Conservation (phyloP, 208 protist genomes). For the Acanthamoeba castellanii region DNA sequence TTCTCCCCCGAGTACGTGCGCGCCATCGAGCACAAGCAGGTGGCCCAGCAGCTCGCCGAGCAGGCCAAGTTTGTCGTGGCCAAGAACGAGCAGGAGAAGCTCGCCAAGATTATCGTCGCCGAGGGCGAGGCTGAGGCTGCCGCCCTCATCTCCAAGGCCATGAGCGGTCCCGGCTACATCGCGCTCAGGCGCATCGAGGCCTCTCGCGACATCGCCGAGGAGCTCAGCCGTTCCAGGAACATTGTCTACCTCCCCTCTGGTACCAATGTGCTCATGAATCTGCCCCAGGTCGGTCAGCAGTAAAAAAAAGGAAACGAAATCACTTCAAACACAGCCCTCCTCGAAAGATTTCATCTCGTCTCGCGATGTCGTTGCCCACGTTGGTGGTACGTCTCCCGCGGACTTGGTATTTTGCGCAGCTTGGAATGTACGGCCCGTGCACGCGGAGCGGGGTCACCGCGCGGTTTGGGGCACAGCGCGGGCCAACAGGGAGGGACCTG, state of each 20-base stretch:
- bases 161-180: constrained; percentile 94
- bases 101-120: constrained; percentile 93
- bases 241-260: constrained; percentile 69
- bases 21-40: constrained; percentile 96
- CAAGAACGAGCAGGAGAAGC: constrained; percentile 95
- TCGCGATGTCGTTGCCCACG: too few species aligned
- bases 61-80: constrained; percentile 95
- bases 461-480: neutral
- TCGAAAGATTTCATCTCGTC: too few species aligned
- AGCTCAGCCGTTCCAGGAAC: constrained; percentile 89
- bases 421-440: too few species aligned
- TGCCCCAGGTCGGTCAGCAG: neutral
- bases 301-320: neutral
- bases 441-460: neutral
- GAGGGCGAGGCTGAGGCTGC: constrained; percentile 94
- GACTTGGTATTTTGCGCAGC: too few species aligned
- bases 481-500: neutral
- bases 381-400: too few species aligned
- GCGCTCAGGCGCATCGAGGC: constrained; percentile 95
- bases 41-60: constrained; percentile 96
- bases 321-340: too few species aligned
- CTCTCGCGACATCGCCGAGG: constrained; percentile 92
- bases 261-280: constrained; percentile 73
- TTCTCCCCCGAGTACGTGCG: constrained; percentile 96
- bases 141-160: constrained; percentile 93